Percentiles rank a stretch among this genome's conserved stretches.
phyloP scores from a whole-genome alignment of 805 yeast genomes.

The Teunomyces aglyptinius region DNA sequence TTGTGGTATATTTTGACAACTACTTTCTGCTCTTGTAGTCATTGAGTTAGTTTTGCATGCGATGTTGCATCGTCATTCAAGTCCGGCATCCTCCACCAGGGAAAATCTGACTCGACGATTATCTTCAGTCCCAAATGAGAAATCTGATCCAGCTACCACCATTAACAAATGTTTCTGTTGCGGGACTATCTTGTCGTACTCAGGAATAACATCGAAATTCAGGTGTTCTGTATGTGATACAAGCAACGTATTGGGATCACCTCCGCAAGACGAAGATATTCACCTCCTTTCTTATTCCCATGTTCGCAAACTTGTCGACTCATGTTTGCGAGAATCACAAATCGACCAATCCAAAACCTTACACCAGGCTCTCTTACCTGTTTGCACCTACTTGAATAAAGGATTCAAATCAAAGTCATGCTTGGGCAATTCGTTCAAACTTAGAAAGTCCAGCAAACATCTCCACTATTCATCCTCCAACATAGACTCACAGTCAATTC shows the following conservation, averaged over 20 bases:
- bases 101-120: not conserved
- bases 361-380: conserved; percentile 45
- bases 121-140: not conserved
- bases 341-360: conserved; percentile 18
- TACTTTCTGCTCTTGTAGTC: not conserved
- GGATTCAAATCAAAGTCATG: conserved; percentile 48
- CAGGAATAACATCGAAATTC: conserved; percentile 31
- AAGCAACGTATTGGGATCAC: conserved; percentile 31
- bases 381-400: conserved; percentile 45
- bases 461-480: conserved; percentile 47
- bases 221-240: conserved; percentile 64
- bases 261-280: conserved; percentile 5
- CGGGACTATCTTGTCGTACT: not conserved
- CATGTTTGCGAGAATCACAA: conserved; percentile 25
- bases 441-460: conserved; percentile 21
- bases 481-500: conserved; percentile 49
- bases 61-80: not conserved
- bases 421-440: conserved; percentile 56
- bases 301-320: conserved; percentile 32
- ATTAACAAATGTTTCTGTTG: conserved; percentile 1
- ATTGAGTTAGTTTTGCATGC: not conserved
- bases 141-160: not conserved
- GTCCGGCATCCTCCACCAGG: not conserved
- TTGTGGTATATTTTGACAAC: not conserved
- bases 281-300: conserved; percentile 25